Evolutionary conservation across 2,329 filamentous ascomycete genomes (phyloP).

Genomic region (Alternaria sp.): DNA sequence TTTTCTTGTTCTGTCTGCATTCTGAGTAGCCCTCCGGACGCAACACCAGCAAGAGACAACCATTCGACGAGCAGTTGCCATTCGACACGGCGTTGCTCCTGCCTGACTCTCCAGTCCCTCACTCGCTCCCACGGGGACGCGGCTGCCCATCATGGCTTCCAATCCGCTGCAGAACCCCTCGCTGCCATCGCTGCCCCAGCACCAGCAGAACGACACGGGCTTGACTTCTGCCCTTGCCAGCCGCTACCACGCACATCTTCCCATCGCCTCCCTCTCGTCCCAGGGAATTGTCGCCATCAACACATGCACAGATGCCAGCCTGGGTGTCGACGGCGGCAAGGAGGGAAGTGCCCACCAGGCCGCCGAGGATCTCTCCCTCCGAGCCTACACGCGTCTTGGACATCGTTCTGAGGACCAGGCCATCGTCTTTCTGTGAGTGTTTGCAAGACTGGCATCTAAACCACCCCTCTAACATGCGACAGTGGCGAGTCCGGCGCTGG

Average conservation of each 20-base stretch:
- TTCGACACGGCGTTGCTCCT: slow-evolving; percentile 13
- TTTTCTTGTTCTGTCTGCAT: slow-evolving; percentile 31
- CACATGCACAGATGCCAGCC: slow-evolving; percentile 89
- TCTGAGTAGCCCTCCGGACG: slow-evolving; percentile 27
- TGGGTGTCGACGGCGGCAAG: slow-evolving; percentile 87
- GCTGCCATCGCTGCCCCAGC: slow-evolving; percentile 84
- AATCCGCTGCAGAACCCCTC: slow-evolving; percentile 73
- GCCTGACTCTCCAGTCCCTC: slow-evolving; percentile 38
- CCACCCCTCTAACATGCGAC: slow-evolving; percentile 7
- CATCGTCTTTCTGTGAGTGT: slow-evolving; percentile 85
- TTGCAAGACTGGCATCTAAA: neutral
- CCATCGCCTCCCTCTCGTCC: slow-evolving; percentile 87
- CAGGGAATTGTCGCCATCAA: slow-evolving; percentile 93
- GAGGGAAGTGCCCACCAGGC: slow-evolving; percentile 92
- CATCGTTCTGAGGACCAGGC: slow-evolving; percentile 93
- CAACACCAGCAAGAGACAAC: slow-evolving; percentile 13
- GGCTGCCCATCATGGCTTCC: slow-evolving; percentile 65
- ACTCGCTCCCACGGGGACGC: slow-evolving; percentile 51
- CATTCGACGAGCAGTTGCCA: slow-evolving; percentile 17
- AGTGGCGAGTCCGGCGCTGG: slow-evolving; percentile 96
- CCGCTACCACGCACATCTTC: slow-evolving; percentile 90
- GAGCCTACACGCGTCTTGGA: slow-evolving; percentile 85
- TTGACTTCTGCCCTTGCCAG: slow-evolving; percentile 83
- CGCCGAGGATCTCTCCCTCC: slow-evolving; percentile 87
- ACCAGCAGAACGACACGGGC: slow-evolving; percentile 79